phyloP scores from a whole-genome alignment of 805 yeast species.

The Clavispora phyllophila region DNA sequence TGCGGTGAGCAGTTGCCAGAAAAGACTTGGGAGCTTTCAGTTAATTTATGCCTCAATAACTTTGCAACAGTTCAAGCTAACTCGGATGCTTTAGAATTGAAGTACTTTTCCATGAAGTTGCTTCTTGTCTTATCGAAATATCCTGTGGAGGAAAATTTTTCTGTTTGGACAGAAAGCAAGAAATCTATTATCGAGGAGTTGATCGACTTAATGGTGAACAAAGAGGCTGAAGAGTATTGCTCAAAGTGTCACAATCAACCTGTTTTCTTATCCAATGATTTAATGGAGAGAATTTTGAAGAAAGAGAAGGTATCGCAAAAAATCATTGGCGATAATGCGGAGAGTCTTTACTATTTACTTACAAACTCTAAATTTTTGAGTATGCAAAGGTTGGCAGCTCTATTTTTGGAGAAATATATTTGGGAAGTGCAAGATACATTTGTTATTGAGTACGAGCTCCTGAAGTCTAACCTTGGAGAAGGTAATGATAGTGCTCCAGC shows the following conservation, averaged over 20 bases:
- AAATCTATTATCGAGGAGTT: constrained; percentile 38
- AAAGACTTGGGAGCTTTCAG: constrained; percentile 33
- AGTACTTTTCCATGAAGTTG: constrained; percentile 43
- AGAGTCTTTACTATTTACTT: constrained; percentile 32
- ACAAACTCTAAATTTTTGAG: constrained; percentile 14
- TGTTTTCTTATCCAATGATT: constrained; percentile 28
- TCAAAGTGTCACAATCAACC: constrained; percentile 27
- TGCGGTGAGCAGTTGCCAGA: constrained; percentile 19
- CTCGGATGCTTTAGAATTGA: constrained; percentile 38
- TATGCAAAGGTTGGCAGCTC: constrained; percentile 41
- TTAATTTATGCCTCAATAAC: constrained; percentile 39
- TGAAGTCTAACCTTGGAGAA: constrained; percentile 30
- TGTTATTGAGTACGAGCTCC: constrained; percentile 58
- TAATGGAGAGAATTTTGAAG: constrained; percentile 22
- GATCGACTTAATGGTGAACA: constrained; percentile 37
- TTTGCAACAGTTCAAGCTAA: constrained; percentile 38
- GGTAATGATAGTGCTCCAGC: constrained; percentile 15
- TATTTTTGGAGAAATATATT: constrained; percentile 37
- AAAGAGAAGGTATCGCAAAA: constrained; percentile 21
- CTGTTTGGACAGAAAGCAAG: constrained; percentile 26
- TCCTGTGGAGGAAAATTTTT: constrained; percentile 1
- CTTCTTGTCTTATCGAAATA: constrained; percentile 22
- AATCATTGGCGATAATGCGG: constrained; percentile 25
- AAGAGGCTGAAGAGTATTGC: constrained; percentile 15
- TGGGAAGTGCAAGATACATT: constrained; percentile 48